Evolutionary conservation across 306 rosid species (phyloP).

Genomic region (Cucumis cinereus): DNA sequence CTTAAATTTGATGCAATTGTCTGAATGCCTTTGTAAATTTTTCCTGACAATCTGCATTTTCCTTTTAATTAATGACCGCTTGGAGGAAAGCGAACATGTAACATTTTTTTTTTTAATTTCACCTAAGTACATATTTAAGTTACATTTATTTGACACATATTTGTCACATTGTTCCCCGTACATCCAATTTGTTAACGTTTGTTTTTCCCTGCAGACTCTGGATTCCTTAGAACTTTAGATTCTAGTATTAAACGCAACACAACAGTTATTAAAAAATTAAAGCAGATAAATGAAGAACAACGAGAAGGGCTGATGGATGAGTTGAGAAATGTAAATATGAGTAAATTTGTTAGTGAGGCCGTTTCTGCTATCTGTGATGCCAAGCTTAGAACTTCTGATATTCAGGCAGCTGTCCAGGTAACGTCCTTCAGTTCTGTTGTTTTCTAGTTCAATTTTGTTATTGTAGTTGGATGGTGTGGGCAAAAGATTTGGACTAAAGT

Average conservation of each 20-base stretch:
- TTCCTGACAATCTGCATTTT: background rate
- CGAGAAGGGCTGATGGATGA: constrained; percentile 86
- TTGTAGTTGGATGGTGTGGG: background rate
- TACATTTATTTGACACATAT: background rate
- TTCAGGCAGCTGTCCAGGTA: constrained; percentile 97
- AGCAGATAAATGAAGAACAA: constrained; percentile 95
- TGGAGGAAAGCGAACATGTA: background rate
- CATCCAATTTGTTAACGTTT: constrained; percentile 5
- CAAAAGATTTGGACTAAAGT: background rate
- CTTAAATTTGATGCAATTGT: background rate
- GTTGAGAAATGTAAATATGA: constrained; percentile 71
- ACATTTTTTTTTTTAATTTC: background rate
- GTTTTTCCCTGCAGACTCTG: constrained; percentile 45
- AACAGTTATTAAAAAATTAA: constrained; percentile 87
- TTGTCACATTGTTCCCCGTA: background rate
- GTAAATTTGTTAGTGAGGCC: constrained; percentile 99
- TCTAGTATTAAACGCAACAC: constrained; percentile 96
- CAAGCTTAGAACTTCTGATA: constrained; percentile 79
- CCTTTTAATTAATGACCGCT: background rate
- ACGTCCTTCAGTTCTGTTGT: background rate
- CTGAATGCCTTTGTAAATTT: background rate
- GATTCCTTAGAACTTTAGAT: constrained; percentile 82
- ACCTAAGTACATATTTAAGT: background rate
- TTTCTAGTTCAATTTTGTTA: background rate
- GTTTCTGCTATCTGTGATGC: constrained; percentile 93